Conservation (phyloP, 805 yeast genomes). For the Nakazawaea peltata region DNA sequence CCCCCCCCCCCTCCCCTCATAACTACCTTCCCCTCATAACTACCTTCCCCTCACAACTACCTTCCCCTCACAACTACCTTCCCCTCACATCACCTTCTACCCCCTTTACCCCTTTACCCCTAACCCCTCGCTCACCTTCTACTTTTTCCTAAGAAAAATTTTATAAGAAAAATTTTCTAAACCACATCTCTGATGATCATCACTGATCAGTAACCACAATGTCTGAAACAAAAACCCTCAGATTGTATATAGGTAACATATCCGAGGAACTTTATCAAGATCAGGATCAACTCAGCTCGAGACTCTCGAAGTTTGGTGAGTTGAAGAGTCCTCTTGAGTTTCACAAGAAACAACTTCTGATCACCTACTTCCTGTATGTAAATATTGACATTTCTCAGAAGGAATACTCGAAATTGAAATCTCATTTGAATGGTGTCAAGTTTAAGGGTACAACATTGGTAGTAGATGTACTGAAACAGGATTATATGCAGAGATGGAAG, state of each 20-base stretch:
- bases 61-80: too few species aligned
- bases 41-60: too few species aligned
- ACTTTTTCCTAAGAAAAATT: too few species aligned
- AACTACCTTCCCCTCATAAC: too few species aligned
- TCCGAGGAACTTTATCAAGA: constrained; percentile 42
- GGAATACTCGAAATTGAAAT: constrained; percentile 40
- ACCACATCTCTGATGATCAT: too few species aligned
- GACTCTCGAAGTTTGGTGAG: constrained; percentile 60
- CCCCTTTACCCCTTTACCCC: too few species aligned
- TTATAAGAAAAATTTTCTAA: too few species aligned
- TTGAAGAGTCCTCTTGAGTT: constrained; percentile 38
- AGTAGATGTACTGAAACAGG: constrained; percentile 55
- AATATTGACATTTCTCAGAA: constrained; percentile 44
- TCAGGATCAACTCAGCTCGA: constrained; percentile 35
- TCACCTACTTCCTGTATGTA: constrained; percentile 57
- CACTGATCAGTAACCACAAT: neutral
- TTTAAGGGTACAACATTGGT: constrained; percentile 67
- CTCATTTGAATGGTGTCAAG: constrained; percentile 58
- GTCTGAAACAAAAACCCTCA: neutral
- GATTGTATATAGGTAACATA: constrained; percentile 63
- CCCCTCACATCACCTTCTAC: too few species aligned
- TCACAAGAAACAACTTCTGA: constrained; percentile 46
- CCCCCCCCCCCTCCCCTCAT: too few species aligned
- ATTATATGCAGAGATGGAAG: constrained; percentile 38
- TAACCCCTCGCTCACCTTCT: too few species aligned